phyloP scores from a whole-genome alignment of 179 eudicot genomes.

The Actinidia arguta region DNA sequence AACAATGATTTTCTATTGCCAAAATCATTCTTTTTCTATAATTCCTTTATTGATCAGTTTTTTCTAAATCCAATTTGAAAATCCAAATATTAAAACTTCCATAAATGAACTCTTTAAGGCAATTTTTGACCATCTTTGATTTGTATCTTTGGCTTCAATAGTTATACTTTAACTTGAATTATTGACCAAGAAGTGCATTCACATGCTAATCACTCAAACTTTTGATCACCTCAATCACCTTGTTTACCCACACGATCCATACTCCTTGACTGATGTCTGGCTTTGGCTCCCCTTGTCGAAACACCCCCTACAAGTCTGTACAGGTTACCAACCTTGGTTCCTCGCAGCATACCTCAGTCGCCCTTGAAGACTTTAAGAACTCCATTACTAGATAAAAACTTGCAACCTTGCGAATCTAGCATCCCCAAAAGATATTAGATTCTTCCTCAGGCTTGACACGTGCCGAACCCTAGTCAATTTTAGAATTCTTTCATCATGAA shows the following conservation, averaged over 20 bases:
- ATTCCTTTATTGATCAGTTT: too few relatives aligned
- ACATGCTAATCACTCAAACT: too few relatives aligned
- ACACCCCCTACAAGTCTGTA: background rate
- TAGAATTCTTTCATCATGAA: background rate
- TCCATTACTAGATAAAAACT: background rate
- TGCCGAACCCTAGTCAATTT: background rate
- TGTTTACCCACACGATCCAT: background rate
- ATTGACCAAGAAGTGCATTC: too few relatives aligned
- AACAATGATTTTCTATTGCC: too few relatives aligned
- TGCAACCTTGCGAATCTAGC: background rate
- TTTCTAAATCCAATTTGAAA: too few relatives aligned
- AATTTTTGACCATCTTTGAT: too few relatives aligned
- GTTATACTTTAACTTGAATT: too few relatives aligned
- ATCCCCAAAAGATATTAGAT: background rate
- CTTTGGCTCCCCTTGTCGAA: background rate
- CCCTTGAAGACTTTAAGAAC: background rate
- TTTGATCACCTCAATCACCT: background rate
- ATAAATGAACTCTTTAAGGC: too few relatives aligned
- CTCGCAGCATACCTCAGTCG: background rate
- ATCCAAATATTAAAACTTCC: too few relatives aligned
- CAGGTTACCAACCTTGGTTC: background rate
- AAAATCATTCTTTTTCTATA: too few relatives aligned
- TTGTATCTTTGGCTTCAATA: too few relatives aligned
- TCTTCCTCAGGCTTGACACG: background rate
- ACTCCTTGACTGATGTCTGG: background rate